phyloP scores from a whole-genome alignment of 2,329 filamentous ascomycete genomes.

The Aspergillus costaricaensis region DNA sequence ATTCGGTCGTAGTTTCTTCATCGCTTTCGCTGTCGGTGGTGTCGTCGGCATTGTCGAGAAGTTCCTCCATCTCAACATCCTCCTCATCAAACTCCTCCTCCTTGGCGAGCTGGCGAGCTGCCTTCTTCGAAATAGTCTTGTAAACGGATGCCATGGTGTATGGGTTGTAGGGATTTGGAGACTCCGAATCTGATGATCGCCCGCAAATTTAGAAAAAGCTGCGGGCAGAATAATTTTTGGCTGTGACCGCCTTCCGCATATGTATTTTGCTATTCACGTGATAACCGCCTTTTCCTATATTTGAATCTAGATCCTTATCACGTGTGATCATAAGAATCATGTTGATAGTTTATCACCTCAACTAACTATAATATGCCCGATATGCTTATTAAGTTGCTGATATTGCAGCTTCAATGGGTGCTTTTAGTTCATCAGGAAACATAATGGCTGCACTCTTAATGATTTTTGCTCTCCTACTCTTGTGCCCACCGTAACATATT shows the following conservation, averaged over 20 bases:
- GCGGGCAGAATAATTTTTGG: conserved; percentile 41
- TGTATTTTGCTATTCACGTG: background rate
- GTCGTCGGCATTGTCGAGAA: conserved; percentile 39
- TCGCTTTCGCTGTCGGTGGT: conserved; percentile 43
- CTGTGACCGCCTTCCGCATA: conserved; percentile 27
- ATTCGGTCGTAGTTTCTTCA: conserved; percentile 30
- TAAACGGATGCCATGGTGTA: conserved; percentile 69
- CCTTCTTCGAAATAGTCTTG: conserved; percentile 68
- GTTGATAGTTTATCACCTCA: no score
- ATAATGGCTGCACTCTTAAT: no score
- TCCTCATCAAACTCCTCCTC: conserved; percentile 53
- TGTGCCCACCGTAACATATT: no score
- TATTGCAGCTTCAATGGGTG: no score
- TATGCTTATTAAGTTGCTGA: no score
- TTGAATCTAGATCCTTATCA: no score
- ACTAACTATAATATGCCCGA: no score
- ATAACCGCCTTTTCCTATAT: background rate
- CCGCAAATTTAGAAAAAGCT: conserved; percentile 30
- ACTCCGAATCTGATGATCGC: conserved; percentile 16
- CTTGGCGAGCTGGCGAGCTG: conserved; percentile 50
- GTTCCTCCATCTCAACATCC: conserved; percentile 42
- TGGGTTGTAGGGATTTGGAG: conserved; percentile 15
- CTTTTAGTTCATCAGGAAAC: no score
- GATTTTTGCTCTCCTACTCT: no score
- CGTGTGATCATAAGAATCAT: no score